Evolutionary conservation across 2,329 filamentous ascomycete genomes (phyloP), one percentile per base, ranked within the genome.

Genomic region (Xylariaceae sp.): DNA sequence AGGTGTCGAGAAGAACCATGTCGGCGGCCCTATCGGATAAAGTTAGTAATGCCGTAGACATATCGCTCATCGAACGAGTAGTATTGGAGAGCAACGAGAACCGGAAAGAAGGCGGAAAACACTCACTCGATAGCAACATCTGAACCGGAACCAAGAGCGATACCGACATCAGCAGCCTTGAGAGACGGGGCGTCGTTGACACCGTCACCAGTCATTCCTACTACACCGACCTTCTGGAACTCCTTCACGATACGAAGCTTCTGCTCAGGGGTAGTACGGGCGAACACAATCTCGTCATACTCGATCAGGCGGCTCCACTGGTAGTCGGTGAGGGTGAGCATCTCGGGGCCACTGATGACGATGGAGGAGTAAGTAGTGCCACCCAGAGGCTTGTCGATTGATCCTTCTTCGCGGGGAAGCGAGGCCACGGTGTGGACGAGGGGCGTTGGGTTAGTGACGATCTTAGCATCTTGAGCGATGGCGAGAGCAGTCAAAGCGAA

Each of bases 151-250:
- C 87, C 88, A 61, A 95, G 84, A 1, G 89, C 87, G 56, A 95
- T 92, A 53, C 88, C 88, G 1, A 95, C 83, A 62, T 95, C 89
- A 15, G 90, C 88, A 0, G 85, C 84, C 1, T 87, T 84, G 3
- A 95, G 80, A 1, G 89, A 89, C 0, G 89, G 89, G 0, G 89
- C 87, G 65, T 95, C 90, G 63, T 95, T 95, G 61, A 92, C 89
- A 16, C 90, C 89, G 62, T 95, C 89, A 36, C 89, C 90, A 1
- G 92, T 88, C 82, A 95, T 94, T 37, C 85, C 89, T 0, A 95
- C 83, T 1, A 88, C 86, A 65, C 80, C 75, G 8, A 80, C 74
- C 0, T 76, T 70, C 65, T 89, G 87, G 56, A 90, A 85, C 66
- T 88, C 86, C 29, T 81, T 80, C n/a, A 92, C 87, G 56, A 91